Conservation (phyloP, 78 protist genomes). For the Tieghemostelium lacteum region DNA sequence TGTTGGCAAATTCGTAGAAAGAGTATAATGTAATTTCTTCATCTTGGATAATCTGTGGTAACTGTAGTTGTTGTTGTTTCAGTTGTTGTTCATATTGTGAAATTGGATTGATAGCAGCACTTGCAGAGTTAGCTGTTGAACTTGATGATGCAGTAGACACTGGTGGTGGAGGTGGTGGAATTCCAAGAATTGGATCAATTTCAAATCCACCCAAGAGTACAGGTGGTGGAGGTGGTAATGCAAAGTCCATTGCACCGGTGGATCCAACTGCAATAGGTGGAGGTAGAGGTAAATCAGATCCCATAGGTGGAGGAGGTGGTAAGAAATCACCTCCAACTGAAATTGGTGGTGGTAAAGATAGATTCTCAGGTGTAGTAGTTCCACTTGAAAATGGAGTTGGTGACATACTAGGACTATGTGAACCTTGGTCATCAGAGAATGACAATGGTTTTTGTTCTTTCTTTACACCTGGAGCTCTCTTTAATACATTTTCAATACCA, state of each 20-base stretch:
- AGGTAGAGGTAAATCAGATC: background rate
- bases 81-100: background rate
- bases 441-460: background rate
- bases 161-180: conserved; percentile 72
- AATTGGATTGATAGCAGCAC: background rate
- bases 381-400: conserved; percentile 23
- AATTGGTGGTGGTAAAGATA: conserved; percentile 51
- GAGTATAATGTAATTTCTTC: conserved; percentile 67
- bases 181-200: conserved; percentile 41
- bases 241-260: conserved; percentile 1
- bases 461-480: conserved; percentile 51
- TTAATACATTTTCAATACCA: conserved; percentile 69
- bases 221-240: conserved; percentile 55
- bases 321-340: conserved; percentile 10
- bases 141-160: background rate
- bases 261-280: background rate
- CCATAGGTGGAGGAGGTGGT: conserved; percentile 65
- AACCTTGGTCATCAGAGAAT: background rate
- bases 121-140: background rate
- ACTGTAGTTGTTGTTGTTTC: background rate
- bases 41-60: conserved; percentile 34
- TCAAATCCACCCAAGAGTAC: background rate
- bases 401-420: background rate
- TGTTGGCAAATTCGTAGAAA: conserved; percentile 73
- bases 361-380: background rate